These are phyloP conservation scores for Penicilliopsis zonata DNA, from an alignment of 495 filamentous ascomycete genomes.

Conservation along the genomic window DNA sequence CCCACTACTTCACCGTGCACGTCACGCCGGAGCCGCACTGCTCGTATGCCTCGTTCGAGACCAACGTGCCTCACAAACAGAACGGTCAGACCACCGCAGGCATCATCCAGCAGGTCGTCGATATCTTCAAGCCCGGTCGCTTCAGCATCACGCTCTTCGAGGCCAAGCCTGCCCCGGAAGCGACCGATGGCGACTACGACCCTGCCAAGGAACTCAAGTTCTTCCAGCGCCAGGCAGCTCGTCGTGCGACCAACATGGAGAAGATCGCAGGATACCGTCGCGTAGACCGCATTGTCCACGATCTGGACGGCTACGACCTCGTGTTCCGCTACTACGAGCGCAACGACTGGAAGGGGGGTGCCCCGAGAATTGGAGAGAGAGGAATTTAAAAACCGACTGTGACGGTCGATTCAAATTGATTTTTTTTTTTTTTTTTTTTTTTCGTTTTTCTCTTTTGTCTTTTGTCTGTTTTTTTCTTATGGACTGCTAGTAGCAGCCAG, in stretches of 20 bases:
- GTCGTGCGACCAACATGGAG: constrained; percentile 62
- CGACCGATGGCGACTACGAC: constrained; percentile 23
- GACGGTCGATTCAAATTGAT: no score
- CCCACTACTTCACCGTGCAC: constrained; percentile 98
- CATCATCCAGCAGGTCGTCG: constrained; percentile 84
- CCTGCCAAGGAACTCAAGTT: constrained; percentile 28
- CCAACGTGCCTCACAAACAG: constrained; percentile 88
- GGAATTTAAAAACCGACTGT: neutral
- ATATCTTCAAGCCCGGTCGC: constrained; percentile 89
- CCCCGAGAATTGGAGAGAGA: constrained; percentile 57
- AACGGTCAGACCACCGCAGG: constrained; percentile 80
- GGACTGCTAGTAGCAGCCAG: no score
- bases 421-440: no score
- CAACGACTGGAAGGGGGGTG: constrained; percentile 76
- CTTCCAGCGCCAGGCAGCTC: constrained; percentile 29
- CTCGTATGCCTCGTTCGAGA: constrained; percentile 99
- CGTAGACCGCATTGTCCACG: constrained; percentile 91
- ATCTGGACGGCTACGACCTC: constrained; percentile 93
- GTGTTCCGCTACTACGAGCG: constrained; percentile 96
- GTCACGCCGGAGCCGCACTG: constrained; percentile 96
- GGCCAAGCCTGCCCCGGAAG: constrained; percentile 49
- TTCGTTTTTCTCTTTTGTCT: no score
- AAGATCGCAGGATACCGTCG: constrained; percentile 76
- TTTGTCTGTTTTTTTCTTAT: no score
- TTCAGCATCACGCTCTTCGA: constrained; percentile 98